These are phyloP conservation scores for Cornus suecica DNA, from an alignment of 148 eudicot genomes.

Conservation along the genomic window DNA sequence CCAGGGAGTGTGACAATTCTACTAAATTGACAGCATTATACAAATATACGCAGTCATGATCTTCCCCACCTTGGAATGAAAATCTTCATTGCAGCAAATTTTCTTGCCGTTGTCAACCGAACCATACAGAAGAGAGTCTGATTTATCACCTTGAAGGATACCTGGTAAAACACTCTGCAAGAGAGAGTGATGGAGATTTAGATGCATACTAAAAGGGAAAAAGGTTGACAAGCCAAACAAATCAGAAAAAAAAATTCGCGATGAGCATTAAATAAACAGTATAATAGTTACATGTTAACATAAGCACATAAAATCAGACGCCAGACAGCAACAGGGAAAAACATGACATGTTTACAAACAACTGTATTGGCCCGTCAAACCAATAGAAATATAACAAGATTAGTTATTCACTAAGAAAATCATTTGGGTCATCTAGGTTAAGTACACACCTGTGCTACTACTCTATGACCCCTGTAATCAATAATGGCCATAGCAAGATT, in stretches of 20 bases:
- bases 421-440: background rate
- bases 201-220: background rate
- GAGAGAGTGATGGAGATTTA: background rate
- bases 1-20: background rate
- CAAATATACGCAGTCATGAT: background rate
- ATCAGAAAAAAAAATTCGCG: background rate
- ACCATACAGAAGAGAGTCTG: conserved; percentile 96
- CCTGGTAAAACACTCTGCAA: conserved; percentile 97
- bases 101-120: conserved; percentile 99
- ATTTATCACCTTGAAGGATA: conserved; percentile 98
- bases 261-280: background rate
- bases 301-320: background rate
- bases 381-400: background rate
- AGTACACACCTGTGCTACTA: conserved; percentile 89
- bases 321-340: background rate
- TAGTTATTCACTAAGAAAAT: background rate
- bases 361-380: background rate
- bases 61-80: conserved; percentile 79
- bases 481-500: conserved; percentile 99
- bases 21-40: background rate
- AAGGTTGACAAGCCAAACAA: background rate
- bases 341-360: background rate
- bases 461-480: conserved; percentile 95
- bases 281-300: background rate
- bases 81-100: conserved; percentile 97